Base-by-base conservation (phyloP, 2,329 filamentous ascomycete species). In the Sarocladiaceae sp. region DNA sequence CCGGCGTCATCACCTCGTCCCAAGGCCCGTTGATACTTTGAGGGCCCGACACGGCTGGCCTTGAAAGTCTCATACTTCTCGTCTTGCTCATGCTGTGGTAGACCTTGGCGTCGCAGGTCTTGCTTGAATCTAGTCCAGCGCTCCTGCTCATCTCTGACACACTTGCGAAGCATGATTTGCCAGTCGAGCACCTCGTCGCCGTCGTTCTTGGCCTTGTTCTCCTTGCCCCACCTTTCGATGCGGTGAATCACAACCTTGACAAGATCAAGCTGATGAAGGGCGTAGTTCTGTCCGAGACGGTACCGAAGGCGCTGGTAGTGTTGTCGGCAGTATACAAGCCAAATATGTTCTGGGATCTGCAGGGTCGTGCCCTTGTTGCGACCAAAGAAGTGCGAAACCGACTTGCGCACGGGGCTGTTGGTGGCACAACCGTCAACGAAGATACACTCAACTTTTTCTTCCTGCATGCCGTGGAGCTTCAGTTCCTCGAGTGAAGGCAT, bases 341-440 rank as follows among this genome's bases (percentile, higher is more conserved):
- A 91, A 2, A 87, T 75, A 18, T 76, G 63, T 5, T 75, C 65
- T 0, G 84, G 84, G 40, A 93, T 86, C 34, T 73, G 70, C 26
- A 82, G 74, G 1, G 87, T 93, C 55, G 80, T 83, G 6, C 76
- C 71, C 64, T 93, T 93, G 69, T 93, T 93, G 29, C 88, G 78
- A 18, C 87, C 87, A 53, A 91, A 91, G 45, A 90, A 76, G 56
- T 93, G 85, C 0, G 84, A 88, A 47, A 91, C 83, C 4, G 83
- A 80, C 63, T 91, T 91, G 39, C 87, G 78, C 19, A 74, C 29
- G 23, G 73, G 45, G 77, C 78, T 80, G 3, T 71, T 72, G 0
- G 78, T 82, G 35, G 76, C 70, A 55, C 80, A 84, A 48, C 75
- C 67, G 1, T 67, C 59, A 13, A 74, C 70, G 50, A 74, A 80